These are phyloP conservation scores for Podospora bellae-mahoneyi DNA, from an alignment of 495 filamentous ascomycete genomes.

Conservation along the genomic window DNA sequence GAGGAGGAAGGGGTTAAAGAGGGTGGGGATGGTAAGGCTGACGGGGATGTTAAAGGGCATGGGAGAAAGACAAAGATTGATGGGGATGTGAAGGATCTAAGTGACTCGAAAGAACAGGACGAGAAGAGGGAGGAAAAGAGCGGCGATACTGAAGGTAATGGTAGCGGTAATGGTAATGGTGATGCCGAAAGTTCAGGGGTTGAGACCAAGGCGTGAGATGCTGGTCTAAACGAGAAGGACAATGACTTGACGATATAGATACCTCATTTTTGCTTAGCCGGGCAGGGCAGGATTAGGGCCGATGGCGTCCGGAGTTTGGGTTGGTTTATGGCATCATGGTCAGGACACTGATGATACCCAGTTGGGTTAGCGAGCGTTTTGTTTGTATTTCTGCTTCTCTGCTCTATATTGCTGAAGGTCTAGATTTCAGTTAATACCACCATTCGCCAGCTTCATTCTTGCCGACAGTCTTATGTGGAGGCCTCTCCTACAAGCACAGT, in stretches of 20 bases:
- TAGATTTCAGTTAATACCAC: neutral
- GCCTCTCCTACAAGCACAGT: too few species aligned
- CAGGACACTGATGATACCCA: neutral
- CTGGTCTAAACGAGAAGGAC: neutral
- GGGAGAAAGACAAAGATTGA: neutral
- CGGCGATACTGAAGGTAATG: neutral
- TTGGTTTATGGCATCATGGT: neutral
- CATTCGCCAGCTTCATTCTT: too few species aligned
- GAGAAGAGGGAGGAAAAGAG: neutral
- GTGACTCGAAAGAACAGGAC: neutral
- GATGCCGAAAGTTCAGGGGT: neutral
- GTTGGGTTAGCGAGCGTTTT: neutral
- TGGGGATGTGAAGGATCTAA: neutral
- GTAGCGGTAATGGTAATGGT: conserved; percentile 2
- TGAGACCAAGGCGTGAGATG: neutral
- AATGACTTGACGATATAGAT: neutral
- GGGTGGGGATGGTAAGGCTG: neutral
- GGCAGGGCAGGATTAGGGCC: neutral
- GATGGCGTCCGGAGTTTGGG: neutral
- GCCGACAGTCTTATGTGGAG: too few species aligned
- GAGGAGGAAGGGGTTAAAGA: neutral
- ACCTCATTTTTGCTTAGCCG: neutral
- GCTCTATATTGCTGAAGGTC: too few species aligned
- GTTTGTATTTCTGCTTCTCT: neutral
- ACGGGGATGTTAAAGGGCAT: neutral